These are phyloP conservation scores for Sclerotinia trifoliorum DNA, from an alignment of 2,329 filamentous ascomycete genomes.

Conservation along the genomic window DNA sequence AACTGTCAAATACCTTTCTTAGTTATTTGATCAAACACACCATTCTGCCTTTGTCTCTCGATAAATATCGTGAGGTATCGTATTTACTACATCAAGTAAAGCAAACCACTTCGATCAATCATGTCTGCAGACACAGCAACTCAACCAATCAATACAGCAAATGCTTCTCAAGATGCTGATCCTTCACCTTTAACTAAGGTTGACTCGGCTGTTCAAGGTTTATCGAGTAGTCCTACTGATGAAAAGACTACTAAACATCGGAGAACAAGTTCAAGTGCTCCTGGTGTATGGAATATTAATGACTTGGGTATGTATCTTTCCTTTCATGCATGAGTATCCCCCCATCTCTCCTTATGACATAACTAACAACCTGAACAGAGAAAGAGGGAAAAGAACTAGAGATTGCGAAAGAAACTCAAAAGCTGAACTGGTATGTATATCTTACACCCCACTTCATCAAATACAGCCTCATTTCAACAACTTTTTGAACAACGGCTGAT, in stretches of 20 bases:
- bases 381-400: slow-evolving; percentile 68
- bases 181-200: slow-evolving; percentile 70
- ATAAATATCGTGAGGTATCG: slow-evolving; percentile 4
- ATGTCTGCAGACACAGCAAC: slow-evolving; percentile 51
- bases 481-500: slow-evolving; percentile 23
- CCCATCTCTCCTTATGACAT: background rate
- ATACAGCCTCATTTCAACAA: background rate
- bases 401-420: slow-evolving; percentile 80
- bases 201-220: slow-evolving; percentile 84
- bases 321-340: background rate
- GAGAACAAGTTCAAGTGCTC: slow-evolving; percentile 69
- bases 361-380: slow-evolving; percentile 50
- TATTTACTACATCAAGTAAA: background rate
- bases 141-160: slow-evolving; percentile 24
- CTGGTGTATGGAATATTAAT: slow-evolving; percentile 77
- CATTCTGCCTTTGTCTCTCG: slow-evolving; percentile 3
- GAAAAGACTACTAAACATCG: slow-evolving; percentile 64
- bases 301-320: slow-evolving; percentile 68
- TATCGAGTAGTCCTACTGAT: slow-evolving; percentile 65
- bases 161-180: slow-evolving; percentile 10
- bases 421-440: slow-evolving; percentile 74
- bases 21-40: background rate
- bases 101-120: slow-evolving; percentile 20
- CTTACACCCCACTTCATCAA: background rate
- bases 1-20: background rate